Evolutionary conservation across 139 green algal species (phyloP).

Genomic region (Coelastrella sp.): DNA sequence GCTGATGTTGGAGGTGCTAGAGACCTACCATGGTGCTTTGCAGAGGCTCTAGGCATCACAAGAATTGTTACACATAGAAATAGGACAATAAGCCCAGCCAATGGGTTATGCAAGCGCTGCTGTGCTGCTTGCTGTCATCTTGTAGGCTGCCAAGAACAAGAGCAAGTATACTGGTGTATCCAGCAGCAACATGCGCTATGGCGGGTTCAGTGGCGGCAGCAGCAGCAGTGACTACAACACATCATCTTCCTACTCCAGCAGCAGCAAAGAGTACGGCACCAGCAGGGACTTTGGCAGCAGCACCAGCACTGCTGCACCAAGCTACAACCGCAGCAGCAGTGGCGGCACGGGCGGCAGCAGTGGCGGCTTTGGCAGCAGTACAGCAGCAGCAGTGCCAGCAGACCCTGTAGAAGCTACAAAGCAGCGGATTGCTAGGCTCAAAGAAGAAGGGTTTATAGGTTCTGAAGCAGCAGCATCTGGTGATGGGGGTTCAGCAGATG

Average conservation of each 20-base stretch:
- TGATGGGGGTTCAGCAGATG: not conserved
- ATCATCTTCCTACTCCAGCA: not conserved
- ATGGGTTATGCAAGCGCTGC: not conserved
- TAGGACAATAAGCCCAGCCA: too few relatives aligned
- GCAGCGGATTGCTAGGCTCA: constrained; percentile 80
- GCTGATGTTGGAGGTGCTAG: too few relatives aligned
- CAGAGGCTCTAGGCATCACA: too few relatives aligned
- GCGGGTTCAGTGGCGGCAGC: constrained; percentile 30
- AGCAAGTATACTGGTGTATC: constrained; percentile 86
- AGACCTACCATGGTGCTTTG: too few relatives aligned
- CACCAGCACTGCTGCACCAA: not conserved
- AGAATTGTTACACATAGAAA: too few relatives aligned
- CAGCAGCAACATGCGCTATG: constrained; percentile 56
- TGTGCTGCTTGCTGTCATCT: not conserved
- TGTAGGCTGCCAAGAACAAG: constrained; percentile 72
- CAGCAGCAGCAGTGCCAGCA: constrained; percentile 26
- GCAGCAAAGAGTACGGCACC: constrained; percentile 39
- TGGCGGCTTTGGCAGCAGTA: not conserved
- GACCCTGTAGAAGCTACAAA: constrained; percentile 80
- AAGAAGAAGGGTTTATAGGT: constrained; percentile 54
- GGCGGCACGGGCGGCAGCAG: constrained; percentile 8
- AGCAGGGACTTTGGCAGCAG: not conserved
- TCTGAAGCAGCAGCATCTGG: not conserved
- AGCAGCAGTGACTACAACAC: constrained; percentile 16
- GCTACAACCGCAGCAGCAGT: constrained; percentile 28